A percentile compares a stretch with the other conserved stretches of the same genome.
Evolutionary conservation across 495 filamentous ascomycete genomes (phyloP).

Genomic region (Glutinoglossum americanum): DNA sequence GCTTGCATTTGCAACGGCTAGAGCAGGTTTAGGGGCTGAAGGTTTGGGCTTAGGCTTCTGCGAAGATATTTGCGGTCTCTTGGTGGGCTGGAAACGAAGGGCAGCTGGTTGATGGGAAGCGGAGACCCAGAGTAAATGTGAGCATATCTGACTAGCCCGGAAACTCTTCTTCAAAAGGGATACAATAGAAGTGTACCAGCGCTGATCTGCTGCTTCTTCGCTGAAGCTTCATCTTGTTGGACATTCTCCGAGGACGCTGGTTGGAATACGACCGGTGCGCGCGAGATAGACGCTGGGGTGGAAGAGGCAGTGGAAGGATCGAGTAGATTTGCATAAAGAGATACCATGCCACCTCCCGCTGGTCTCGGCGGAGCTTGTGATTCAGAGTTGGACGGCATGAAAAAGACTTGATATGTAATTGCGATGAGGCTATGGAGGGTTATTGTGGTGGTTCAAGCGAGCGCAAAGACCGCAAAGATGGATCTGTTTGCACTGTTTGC

Average conservation of each 20-base stretch:
- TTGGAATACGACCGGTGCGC: conserved; percentile 60
- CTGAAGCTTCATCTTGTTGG: conserved; percentile 30
- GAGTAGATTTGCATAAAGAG: conserved; percentile 44
- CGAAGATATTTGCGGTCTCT: conserved; percentile 43
- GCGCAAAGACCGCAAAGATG: no score
- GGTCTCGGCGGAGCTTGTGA: not conserved
- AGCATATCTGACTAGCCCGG: conserved; percentile 21
- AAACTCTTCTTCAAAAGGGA: conserved; percentile 11
- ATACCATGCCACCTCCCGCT: conserved; percentile 20
- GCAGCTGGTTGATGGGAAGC: conserved; percentile 30
- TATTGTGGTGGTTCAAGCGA: no score
- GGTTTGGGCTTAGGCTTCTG: conserved; percentile 50
- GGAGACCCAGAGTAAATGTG: conserved; percentile 19
- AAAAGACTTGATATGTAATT: no score
- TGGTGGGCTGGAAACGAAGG: conserved; percentile 75
- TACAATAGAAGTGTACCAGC: conserved; percentile 37
- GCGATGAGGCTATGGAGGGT: no score
- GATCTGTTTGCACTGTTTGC: no score
- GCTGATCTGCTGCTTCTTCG: conserved; percentile 52
- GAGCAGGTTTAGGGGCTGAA: conserved; percentile 21
- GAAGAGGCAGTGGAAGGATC: conserved; percentile 23
- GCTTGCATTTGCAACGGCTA: conserved; percentile 7
- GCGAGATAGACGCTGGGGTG: conserved; percentile 42
- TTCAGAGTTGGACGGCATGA: not conserved
- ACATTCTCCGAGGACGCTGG: conserved; percentile 21